Evolutionary conservation across 2,329 filamentous ascomycete genomes (phyloP).

Genomic region (Beauveria medogensis): DNA sequence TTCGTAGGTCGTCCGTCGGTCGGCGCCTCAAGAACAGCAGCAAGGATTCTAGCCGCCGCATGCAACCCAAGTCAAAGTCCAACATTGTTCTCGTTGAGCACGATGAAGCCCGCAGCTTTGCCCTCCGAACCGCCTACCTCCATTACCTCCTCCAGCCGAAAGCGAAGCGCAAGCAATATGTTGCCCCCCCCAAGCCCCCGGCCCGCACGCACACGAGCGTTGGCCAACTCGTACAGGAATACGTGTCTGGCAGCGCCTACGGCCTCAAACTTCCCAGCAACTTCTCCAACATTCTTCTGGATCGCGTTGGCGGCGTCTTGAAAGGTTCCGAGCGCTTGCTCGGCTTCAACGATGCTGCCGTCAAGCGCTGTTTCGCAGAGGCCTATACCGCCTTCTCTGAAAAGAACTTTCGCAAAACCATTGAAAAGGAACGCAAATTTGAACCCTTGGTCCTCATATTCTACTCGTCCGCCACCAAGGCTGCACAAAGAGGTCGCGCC

Average conservation of each 20-base stretch:
- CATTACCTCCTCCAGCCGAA: conserved; percentile 89
- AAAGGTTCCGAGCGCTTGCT: conserved; percentile 75
- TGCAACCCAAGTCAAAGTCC: conserved; percentile 41
- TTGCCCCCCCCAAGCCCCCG: conserved; percentile 56
- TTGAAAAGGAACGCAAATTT: conserved; percentile 88
- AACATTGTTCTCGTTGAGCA: conserved; percentile 44
- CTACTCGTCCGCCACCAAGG: conserved; percentile 89
- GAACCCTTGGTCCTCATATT: conserved; percentile 94
- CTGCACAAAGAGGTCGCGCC: conserved; percentile 63
- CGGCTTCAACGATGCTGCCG: conserved; percentile 80
- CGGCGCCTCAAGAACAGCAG: conserved; percentile 38
- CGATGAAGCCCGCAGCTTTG: conserved; percentile 86
- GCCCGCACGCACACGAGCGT: conserved; percentile 62
- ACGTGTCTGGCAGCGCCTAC: conserved; percentile 45
- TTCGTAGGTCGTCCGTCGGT: conserved; percentile 37
- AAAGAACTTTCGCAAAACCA: conserved; percentile 75
- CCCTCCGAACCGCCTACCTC: conserved; percentile 83
- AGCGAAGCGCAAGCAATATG: conserved; percentile 81
- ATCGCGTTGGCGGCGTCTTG: conserved; percentile 72
- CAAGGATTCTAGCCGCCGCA: conserved; percentile 34
- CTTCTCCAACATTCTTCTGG: conserved; percentile 48
- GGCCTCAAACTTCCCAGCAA: conserved; percentile 49
- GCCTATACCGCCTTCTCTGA: conserved; percentile 93
- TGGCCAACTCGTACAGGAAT: conserved; percentile 82
- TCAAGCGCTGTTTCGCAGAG: conserved; percentile 90